Conservation (phyloP, 345 rosid genomes). For the Eutrema japonicum region DNA sequence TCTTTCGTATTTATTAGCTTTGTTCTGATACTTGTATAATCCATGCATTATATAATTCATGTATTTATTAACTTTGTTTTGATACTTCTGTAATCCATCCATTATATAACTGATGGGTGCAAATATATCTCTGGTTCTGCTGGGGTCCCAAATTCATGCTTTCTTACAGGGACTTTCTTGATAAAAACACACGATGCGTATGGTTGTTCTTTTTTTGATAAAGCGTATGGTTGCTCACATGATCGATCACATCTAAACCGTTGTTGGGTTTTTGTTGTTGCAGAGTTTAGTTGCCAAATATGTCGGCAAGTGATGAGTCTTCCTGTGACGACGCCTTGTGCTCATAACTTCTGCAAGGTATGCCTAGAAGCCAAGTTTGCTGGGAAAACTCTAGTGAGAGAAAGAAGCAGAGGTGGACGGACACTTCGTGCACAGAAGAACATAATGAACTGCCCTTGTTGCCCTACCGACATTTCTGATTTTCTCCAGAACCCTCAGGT, state of each 20-base stretch:
- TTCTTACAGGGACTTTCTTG: background rate
- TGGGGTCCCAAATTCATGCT: background rate
- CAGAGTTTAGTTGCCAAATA: slow-evolving; percentile 32
- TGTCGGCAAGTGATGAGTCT: slow-evolving; percentile 60
- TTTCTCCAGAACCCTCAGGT: slow-evolving; percentile 62
- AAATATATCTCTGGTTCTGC: no score
- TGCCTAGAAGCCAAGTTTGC: background rate
- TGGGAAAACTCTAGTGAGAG: background rate
- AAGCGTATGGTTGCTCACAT: background rate
- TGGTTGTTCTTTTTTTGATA: background rate
- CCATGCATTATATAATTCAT: no score
- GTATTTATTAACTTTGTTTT: no score
- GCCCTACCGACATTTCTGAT: slow-evolving; percentile 68
- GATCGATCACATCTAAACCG: background rate
- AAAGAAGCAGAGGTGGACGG: slow-evolving; percentile 16
- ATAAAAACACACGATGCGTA: background rate
- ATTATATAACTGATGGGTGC: background rate
- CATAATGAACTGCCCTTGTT: slow-evolving; percentile 14
- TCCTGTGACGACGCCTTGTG: slow-evolving; percentile 72
- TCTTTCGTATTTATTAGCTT: no score
- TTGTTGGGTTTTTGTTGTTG: slow-evolving; percentile 5
- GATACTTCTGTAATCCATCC: background rate
- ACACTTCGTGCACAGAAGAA: slow-evolving; percentile 10
- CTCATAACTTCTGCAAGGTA: slow-evolving; percentile 42
- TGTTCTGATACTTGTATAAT: no score